Evolutionary conservation across 176 grass and related monocot species (phyloP).

Genomic region (Oryza rufipogon): DNA sequence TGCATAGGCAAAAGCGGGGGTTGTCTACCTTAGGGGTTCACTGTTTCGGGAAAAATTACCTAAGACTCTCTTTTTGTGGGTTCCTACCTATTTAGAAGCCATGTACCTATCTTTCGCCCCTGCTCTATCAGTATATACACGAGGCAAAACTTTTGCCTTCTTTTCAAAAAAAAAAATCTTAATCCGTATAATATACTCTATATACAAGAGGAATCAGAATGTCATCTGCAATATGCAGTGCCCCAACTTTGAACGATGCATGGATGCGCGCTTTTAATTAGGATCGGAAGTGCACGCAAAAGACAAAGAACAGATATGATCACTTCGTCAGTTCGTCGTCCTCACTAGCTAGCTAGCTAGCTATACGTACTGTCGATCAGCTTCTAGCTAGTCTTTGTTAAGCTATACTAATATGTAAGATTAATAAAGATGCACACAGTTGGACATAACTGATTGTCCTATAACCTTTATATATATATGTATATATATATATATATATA

Average conservation of each 20-base stretch:
- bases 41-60: too few species aligned
- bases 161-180: too few species aligned
- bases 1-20: too few species aligned
- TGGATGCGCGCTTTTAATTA: background rate
- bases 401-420: background rate
- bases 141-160: too few species aligned
- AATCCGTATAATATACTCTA: background rate
- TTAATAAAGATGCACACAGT: constrained; percentile 9
- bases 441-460: background rate
- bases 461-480: too few species aligned
- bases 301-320: constrained; percentile 42
- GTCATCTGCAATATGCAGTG: background rate
- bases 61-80: too few species aligned
- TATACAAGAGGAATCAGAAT: background rate
- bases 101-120: too few species aligned
- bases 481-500: too few species aligned
- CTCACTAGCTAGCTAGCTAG: background rate
- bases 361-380: background rate
- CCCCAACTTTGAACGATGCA: constrained; percentile 26
- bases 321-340: constrained; percentile 28
- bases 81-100: too few species aligned
- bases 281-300: constrained; percentile 8
- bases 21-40: too few species aligned
- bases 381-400: constrained; percentile 33
- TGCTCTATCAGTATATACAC: too few species aligned